Evolutionary conservation across 2,329 filamentous ascomycete species (phyloP).

Genomic region (Scedosporium boydii): DNA sequence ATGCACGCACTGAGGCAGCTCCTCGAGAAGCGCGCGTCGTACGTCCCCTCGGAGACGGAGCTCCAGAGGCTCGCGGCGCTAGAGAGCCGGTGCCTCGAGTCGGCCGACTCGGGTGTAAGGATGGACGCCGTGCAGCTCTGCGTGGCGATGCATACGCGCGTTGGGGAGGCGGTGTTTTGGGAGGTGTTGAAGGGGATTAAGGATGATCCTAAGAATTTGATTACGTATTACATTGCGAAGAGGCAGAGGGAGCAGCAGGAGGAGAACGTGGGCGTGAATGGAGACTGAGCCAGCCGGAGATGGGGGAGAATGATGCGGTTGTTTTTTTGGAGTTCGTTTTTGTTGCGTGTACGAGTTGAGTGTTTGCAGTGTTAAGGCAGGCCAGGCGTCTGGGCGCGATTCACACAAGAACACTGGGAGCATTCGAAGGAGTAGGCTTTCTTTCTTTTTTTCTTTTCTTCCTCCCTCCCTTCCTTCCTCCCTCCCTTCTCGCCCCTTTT

Average conservation of each 20-base stretch:
- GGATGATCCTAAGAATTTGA: slow-evolving; percentile 65
- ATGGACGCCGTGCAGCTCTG: slow-evolving; percentile 77
- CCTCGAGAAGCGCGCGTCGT: slow-evolving; percentile 35
- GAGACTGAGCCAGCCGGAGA: no score
- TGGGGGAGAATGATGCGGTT: no score
- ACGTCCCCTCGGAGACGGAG: slow-evolving; percentile 40
- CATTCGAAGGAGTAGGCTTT: background rate
- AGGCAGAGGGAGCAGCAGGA: slow-evolving; percentile 43
- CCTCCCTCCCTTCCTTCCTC: background rate
- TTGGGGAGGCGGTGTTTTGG: slow-evolving; percentile 59
- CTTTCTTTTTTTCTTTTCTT: background rate
- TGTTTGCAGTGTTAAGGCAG: background rate
- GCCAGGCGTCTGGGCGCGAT: background rate
- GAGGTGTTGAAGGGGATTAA: slow-evolving; percentile 51
- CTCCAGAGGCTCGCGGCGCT: slow-evolving; percentile 40
- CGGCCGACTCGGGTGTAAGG: slow-evolving; percentile 50
- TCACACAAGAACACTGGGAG: background rate
- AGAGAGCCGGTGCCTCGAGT: slow-evolving; percentile 48
- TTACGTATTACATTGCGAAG: slow-evolving; percentile 75
- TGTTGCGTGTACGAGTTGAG: background rate
- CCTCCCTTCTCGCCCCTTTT: background rate
- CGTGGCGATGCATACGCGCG: slow-evolving; percentile 55
- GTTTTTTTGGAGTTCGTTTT: background rate
- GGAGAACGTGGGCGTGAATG: background rate
- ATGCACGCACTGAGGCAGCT: slow-evolving; percentile 53